Evolutionary conservation across 2,329 filamentous ascomycete species (phyloP), one percentile per base, ranked within the genome.

Genomic region (Plectosphaerella plurivora): DNA sequence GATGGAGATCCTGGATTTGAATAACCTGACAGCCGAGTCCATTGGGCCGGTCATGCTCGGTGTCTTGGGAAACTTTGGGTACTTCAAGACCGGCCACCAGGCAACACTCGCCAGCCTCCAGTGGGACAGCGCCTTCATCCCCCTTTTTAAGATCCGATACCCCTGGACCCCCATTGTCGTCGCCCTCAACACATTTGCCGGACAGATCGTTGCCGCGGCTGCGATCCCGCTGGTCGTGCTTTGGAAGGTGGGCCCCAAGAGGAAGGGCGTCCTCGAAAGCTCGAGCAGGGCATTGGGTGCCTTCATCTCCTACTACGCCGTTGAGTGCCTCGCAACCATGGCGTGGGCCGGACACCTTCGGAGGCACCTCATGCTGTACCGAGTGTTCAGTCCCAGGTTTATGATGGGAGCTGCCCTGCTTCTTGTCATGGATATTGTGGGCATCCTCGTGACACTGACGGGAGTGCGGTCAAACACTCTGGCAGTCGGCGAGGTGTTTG

Each of bases 11-110:
- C 66, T 86, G 46, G 82, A 88, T 64, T 73, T 83, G 59, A 80
- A 83, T 63, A 67, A 71, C 55, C 67, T 87, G 39, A 83, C 86
- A 15, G 75, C 81, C 47, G 85, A 84, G 45, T 78, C 91, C 7
- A 88, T 97, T 61, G 93, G 91, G 0, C 92, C 94, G 18, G 75
- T 94, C 39, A 79, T 95, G 57, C 81, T 97, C 24, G 93, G 86
- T 11, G 73, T 97, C n/a, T 82, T 99, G 1, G 94, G 92, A 54
- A 91, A 88, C 63, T 96, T 93, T 70, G 87, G 97, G 74, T 99
- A 86, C 76, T 99, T 99, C 83, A 97, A 96, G 66, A 99, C 94
- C 0, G 94, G 94, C 55, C 94, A 99, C 69, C 93, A 97, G 71
- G 93, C 93, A 12, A 88, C 86, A 0, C 80, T 96, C 22, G 82